Evolutionary conservation across 164 flowering plant species (phyloP), one percentile per base, ranked within the genome.

Genomic region (Buxus sempervirens): DNA sequence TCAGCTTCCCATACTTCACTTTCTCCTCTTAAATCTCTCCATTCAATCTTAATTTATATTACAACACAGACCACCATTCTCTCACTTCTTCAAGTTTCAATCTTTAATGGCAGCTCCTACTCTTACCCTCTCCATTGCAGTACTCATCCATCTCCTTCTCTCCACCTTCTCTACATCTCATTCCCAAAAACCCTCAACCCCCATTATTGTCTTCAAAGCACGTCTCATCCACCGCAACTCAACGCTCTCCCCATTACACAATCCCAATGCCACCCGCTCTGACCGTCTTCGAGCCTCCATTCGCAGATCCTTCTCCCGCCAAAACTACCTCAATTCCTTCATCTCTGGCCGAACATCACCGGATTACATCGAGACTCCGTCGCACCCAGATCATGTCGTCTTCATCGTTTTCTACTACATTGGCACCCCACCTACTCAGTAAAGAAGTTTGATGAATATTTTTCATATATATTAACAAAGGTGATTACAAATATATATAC

Each of bases 371-470:
- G 10, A 45, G 13, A 15, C 9, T 15, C 51, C 51, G 51, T 6
- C 12, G 51, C 5, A 15, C 16, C 51, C 51, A 10, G 14, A 45
- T 1, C 14, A 15, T 1, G 51, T 6, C 13, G 51, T 10, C 13
- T 45, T 5, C 18, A 15, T 10, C 51, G 5, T 45, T 1, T 5
- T 6, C 51, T 45, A 45, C 13, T 45, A 45, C 51, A 45, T 38
- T 3, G 64, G 66, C 6, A 48, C 56, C 19, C 66, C 66, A 24
- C 57, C 66, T n/a, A n/a, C n/a, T n/a, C n/a, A n/a, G n/a, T n/a
- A n/a, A n/a, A n/a, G n/a, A n/a, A n/a, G n/a, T n/a, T n/a, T n/a
- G n/a, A n/a, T n/a, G n/a, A n/a, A n/a, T n/a, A n/a, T n/a, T n/a
- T n/a, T n/a, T n/a, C n/a, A n/a, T n/a, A n/a, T n/a, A n/a, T n/a